phyloP scores from a whole-genome alignment of 2,329 filamentous ascomycete species.

The Balansia obtecta region DNA sequence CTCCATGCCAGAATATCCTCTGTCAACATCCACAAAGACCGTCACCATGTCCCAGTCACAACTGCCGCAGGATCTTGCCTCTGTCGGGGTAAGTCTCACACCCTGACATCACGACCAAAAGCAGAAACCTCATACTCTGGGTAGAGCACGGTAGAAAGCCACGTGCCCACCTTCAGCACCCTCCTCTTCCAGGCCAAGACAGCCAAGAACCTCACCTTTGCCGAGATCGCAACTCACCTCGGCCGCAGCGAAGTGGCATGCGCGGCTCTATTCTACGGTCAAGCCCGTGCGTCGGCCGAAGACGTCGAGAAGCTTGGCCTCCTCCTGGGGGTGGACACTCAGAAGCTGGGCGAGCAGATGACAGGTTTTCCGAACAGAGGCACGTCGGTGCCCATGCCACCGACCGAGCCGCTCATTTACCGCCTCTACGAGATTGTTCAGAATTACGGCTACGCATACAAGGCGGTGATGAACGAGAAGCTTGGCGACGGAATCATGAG shows the following conservation, averaged over 20 bases:
- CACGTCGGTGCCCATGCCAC: conserved; percentile 34
- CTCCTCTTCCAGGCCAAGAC: conserved; percentile 66
- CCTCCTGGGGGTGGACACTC: conserved; percentile 48
- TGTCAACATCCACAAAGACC: background rate
- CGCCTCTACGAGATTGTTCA: conserved; percentile 88
- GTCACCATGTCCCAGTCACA: conserved; percentile 1
- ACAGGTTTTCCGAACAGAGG: conserved; percentile 72
- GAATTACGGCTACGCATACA: conserved; percentile 94
- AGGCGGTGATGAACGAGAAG: conserved; percentile 92
- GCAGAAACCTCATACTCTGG: background rate
- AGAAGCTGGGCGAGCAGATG: conserved; percentile 47
- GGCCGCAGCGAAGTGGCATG: conserved; percentile 73
- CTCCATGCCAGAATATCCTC: background rate
- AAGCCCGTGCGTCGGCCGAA: conserved; percentile 58
- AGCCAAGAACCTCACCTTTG: conserved; percentile 62
- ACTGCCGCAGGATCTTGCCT: conserved; percentile 1
- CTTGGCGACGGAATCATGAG: conserved; percentile 94
- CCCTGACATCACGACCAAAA: too few relatives aligned
- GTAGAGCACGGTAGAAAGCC: conserved; percentile 52
- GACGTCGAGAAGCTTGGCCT: conserved; percentile 54
- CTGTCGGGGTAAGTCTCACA: conserved; percentile 3
- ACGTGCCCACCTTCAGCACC: conserved; percentile 57
- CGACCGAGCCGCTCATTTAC: conserved; percentile 50
- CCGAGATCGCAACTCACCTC: conserved; percentile 60
- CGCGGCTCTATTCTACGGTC: conserved; percentile 85